Evolutionary conservation across 345 rosid species (phyloP).

Genomic region (Acer yangbiense): DNA sequence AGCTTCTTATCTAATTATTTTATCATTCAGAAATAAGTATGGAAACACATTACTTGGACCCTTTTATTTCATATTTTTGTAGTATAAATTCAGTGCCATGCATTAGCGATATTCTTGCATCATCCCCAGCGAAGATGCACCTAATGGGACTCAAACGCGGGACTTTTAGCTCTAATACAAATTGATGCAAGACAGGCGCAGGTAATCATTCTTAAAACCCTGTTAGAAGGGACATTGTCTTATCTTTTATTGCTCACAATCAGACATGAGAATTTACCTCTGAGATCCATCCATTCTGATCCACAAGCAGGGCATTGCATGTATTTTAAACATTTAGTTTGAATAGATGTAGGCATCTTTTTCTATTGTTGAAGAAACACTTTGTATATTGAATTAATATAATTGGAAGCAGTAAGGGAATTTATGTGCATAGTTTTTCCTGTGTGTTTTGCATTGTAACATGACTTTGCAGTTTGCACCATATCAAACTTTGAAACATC

Average conservation of each 20-base stretch:
- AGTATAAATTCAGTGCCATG: too few relatives aligned
- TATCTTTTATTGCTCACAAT: neutral
- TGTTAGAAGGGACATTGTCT: too few relatives aligned
- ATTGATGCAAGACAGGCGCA: neutral
- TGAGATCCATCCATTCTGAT: neutral
- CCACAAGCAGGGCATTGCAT: neutral
- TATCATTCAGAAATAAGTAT: too few relatives aligned
- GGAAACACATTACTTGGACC: neutral
- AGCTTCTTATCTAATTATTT: too few relatives aligned
- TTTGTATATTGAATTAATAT: neutral
- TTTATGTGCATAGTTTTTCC: neutral
- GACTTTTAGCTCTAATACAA: neutral
- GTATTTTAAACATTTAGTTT: neutral
- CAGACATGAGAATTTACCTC: neutral
- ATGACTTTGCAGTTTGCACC: neutral
- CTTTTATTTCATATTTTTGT: neutral
- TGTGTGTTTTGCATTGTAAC: neutral
- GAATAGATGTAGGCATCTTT: neutral
- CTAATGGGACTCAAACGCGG: neutral
- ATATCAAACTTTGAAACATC: neutral
- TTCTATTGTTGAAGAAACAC: neutral
- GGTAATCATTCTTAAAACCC: neutral
- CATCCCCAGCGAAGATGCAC: neutral
- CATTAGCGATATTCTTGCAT: too few relatives aligned
- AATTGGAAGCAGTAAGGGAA: neutral